A percentile compares a stretch with the other conserved stretches of the same genome.
Evolutionary conservation across 2,329 filamentous ascomycete species (phyloP).

Genomic region (Xylaria sp.): DNA sequence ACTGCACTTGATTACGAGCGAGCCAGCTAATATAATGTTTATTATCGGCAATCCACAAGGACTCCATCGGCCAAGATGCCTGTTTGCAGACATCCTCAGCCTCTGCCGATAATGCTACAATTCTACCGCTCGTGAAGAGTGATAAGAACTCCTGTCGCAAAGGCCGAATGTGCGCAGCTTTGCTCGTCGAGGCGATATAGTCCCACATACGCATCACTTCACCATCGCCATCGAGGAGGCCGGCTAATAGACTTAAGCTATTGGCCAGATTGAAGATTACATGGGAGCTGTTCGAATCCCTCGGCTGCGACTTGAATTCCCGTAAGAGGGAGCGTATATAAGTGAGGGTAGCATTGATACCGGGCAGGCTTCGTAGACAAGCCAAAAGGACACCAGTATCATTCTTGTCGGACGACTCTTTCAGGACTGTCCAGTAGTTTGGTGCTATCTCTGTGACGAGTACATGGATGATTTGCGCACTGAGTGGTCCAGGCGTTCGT

Average conservation of each 20-base stretch:
- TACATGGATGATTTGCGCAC: conserved; percentile 78
- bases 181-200: conserved; percentile 30
- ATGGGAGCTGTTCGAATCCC: conserved; percentile 54
- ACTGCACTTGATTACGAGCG: conserved; percentile 67
- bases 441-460: conserved; percentile 80
- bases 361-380: conserved; percentile 78
- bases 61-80: conserved; percentile 45
- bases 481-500: conserved; percentile 69
- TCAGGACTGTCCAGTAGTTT: conserved; percentile 80
- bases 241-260: conserved; percentile 56
- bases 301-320: conserved; percentile 55
- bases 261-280: conserved; percentile 56
- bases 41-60: conserved; percentile 72
- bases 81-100: conserved; percentile 61
- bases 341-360: conserved; percentile 80
- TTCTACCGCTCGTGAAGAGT: conserved; percentile 59
- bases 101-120: conserved; percentile 63
- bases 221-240: conserved; percentile 53
- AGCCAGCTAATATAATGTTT: conserved; percentile 76
- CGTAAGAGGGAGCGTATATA: conserved; percentile 71
- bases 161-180: conserved; percentile 46
- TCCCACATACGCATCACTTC: conserved; percentile 44
- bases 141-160: conserved; percentile 57
- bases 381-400: conserved; percentile 64
- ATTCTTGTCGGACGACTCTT: conserved; percentile 54